phyloP scores from a whole-genome alignment of 345 rosid genomes.

The Lepidium sativum region DNA sequence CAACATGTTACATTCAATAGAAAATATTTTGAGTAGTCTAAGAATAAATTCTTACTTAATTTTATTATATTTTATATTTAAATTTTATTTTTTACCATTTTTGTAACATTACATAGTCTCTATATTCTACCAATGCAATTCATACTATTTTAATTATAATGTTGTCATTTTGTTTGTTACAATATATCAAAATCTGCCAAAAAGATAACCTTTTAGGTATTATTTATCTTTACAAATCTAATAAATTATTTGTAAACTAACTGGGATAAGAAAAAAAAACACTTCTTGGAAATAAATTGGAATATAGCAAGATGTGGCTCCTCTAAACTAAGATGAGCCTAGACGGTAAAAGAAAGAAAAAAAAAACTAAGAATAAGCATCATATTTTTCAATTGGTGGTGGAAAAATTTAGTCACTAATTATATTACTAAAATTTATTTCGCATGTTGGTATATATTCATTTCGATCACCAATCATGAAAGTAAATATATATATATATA shows the following conservation, averaged over 20 bases:
- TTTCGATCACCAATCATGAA: too few species aligned
- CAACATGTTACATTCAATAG: neutral
- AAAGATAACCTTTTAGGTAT: neutral
- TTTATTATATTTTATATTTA: neutral
- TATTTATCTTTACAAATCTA: neutral
- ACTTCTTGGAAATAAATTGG: neutral
- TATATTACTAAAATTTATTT: too few species aligned
- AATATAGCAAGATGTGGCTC: too few species aligned
- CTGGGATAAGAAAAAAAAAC: too few species aligned
- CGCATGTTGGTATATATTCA: too few species aligned
- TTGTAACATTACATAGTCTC: neutral
- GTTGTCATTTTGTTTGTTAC: conserved; percentile 5
- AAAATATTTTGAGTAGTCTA: neutral
- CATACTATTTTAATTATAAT: neutral
- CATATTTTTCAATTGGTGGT: too few species aligned
- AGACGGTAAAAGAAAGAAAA: too few species aligned
- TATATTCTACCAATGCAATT: neutral
- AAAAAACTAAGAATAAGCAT: too few species aligned
- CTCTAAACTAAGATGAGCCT: too few species aligned
- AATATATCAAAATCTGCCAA: conserved; percentile 11
- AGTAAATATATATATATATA: too few species aligned
- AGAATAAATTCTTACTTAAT: neutral
- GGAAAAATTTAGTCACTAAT: too few species aligned
- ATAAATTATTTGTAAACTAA: too few species aligned
- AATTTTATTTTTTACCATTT: conserved; percentile 1